phyloP scores from a whole-genome alignment of 305 asterid genomes.

The Fraxinus sp. region DNA sequence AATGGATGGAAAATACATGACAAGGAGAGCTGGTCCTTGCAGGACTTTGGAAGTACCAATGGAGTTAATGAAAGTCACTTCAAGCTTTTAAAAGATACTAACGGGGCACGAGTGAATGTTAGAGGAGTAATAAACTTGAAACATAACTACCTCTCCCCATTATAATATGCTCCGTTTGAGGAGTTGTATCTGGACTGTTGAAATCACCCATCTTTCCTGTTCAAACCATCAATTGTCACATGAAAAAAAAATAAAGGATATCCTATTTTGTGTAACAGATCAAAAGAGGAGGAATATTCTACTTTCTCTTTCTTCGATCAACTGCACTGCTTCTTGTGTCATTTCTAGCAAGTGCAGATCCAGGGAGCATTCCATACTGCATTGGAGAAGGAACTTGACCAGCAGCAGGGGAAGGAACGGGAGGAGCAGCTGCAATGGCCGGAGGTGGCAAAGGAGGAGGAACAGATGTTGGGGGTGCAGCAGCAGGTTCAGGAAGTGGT shows the following conservation, averaged over 20 bases:
- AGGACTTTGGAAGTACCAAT: background rate
- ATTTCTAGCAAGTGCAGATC: conserved; percentile 52
- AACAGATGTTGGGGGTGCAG: conserved; percentile 42
- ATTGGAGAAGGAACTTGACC: conserved; percentile 55
- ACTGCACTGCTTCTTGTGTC: conserved; percentile 57
- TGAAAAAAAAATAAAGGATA: background rate
- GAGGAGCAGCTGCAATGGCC: conserved; percentile 27
- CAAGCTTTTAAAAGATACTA: background rate
- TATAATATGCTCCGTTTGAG: background rate
- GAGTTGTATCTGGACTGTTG: conserved; percentile 1
- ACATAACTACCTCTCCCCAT: background rate
- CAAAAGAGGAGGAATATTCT: conserved; percentile 6
- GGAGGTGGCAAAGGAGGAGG: conserved; percentile 56
- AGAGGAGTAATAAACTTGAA: background rate
- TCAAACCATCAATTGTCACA: conserved; percentile 3
- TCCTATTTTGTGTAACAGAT: conserved; percentile 1
- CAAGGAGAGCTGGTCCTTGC: background rate
- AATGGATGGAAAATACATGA: background rate
- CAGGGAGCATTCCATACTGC: conserved; percentile 58
- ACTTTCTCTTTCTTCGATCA: conserved; percentile 90
- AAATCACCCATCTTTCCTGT: conserved; percentile 54
- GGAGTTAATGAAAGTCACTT: background rate
- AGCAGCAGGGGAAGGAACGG: conserved; percentile 46
- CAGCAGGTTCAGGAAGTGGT: conserved; percentile 67
- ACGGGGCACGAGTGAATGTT: background rate